Conservation (phyloP, 768 basidiomycete species). For the Gloeostereum incarnatum region DNA sequence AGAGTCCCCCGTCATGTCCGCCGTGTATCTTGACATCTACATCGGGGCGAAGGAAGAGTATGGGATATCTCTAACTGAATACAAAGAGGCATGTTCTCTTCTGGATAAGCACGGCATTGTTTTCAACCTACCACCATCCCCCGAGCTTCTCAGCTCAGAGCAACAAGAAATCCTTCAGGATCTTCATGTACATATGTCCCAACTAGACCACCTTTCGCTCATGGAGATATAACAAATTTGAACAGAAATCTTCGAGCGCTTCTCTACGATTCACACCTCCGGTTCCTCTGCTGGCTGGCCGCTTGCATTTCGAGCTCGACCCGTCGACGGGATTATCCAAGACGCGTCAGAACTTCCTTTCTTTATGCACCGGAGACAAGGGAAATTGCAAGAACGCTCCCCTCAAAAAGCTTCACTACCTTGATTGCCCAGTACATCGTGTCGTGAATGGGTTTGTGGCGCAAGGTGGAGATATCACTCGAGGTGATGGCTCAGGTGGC, state of each 20-base stretch:
- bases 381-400: conserved; percentile 36
- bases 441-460: conserved; percentile 38
- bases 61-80: conserved; percentile 15
- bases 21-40: conserved; percentile 29
- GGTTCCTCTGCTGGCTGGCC: conserved; percentile 26
- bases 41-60: conserved; percentile 25
- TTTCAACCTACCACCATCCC: conserved; percentile 30
- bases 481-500: conserved; percentile 43
- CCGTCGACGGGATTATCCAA: conserved; percentile 28
- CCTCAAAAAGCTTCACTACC: conserved; percentile 34
- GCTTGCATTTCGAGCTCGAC: conserved; percentile 31
- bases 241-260: conserved; percentile 15
- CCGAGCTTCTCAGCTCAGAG: conserved; percentile 29
- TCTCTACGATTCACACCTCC: conserved; percentile 25
- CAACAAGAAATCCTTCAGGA: conserved; percentile 30
- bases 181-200: conserved; percentile 19
- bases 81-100: conserved; percentile 20
- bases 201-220: not conserved
- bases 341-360: conserved; percentile 37
- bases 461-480: conserved; percentile 45
- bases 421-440: conserved; percentile 33
- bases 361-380: conserved; percentile 35
- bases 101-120: conserved; percentile 26
- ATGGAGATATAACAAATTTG: conserved; percentile 1
- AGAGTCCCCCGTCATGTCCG: conserved; percentile 10